These are phyloP conservation scores for Termitomyces sp. DNA, from an alignment of 768 basidiomycete genomes.

Conservation along the genomic window DNA sequence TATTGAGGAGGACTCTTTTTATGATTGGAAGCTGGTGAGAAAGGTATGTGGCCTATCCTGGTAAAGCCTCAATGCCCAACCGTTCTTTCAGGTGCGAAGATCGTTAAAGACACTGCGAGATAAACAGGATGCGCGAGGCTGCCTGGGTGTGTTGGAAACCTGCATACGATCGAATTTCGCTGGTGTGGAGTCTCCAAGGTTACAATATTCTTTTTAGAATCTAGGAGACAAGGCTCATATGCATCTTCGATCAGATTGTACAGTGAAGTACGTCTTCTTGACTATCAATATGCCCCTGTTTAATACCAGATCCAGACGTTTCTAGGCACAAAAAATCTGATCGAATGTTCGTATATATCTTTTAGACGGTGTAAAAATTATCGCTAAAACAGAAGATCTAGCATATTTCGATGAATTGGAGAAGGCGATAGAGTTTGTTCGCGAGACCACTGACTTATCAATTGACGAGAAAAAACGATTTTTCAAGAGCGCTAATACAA, in stretches of 20 bases:
- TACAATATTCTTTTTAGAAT: background rate
- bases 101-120: conserved; percentile 71
- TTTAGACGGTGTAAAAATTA: background rate
- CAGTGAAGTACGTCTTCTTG: conserved; percentile 69
- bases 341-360: conserved; percentile 60
- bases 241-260: conserved; percentile 55
- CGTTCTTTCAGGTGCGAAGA: conserved; percentile 51
- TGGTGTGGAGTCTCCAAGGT: conserved; percentile 84
- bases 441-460: conserved; percentile 67
- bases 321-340: conserved; percentile 83
- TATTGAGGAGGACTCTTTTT: conserved; percentile 83
- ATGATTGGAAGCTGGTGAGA: conserved; percentile 85
- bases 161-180: conserved; percentile 92
- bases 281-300: conserved; percentile 12
- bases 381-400: conserved; percentile 26
- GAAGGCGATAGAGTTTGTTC: conserved; percentile 69
- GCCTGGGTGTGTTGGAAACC: conserved; percentile 87
- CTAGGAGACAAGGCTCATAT: background rate
- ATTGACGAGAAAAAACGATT: conserved; percentile 90
- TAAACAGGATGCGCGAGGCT: conserved; percentile 77
- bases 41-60: conserved; percentile 42
- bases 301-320: conserved; percentile 61
- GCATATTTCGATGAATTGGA: conserved; percentile 82
- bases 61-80: background rate
- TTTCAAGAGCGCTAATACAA: conserved; percentile 85